Conservation (phyloP, 768 basidiomycete species). For the Mycena floridula region DNA sequence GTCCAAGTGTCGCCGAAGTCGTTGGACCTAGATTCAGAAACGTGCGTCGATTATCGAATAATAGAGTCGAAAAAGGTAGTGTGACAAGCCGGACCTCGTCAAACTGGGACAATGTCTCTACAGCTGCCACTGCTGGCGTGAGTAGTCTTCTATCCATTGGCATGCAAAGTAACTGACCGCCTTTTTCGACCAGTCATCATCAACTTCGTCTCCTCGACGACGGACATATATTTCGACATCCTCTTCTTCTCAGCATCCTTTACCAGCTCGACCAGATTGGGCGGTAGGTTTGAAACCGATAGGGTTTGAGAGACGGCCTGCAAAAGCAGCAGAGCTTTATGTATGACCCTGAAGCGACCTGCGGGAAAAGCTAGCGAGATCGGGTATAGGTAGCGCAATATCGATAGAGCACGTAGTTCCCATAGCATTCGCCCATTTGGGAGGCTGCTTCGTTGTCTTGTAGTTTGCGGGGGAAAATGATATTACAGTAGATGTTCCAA, state of each 20-base stretch:
- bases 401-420: too few species aligned
- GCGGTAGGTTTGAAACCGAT: constrained; percentile 81
- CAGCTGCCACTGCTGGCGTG: too few species aligned
- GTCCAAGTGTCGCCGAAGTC: constrained; percentile 32
- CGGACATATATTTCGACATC: constrained; percentile 70
- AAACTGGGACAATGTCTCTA: constrained; percentile 67
- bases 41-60: constrained; percentile 47
- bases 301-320: too few species aligned
- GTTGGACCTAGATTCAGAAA: constrained; percentile 63
- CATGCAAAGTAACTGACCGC: constrained; percentile 6
- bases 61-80: too few species aligned
- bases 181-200: constrained; percentile 58
- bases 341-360: too few species aligned
- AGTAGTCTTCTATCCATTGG: constrained; percentile 33
- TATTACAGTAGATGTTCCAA: too few species aligned
- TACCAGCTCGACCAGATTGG: constrained; percentile 85
- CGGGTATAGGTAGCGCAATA: too few species aligned
- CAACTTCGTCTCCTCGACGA: constrained; percentile 75
- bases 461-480: too few species aligned
- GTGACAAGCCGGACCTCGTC: constrained; percentile 52
- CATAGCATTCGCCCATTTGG: too few species aligned
- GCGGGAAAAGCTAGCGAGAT: too few species aligned
- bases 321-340: too few species aligned
- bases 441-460: too few species aligned
- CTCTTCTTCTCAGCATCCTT: constrained; percentile 64